Evolutionary conservation across 108 stramenopile genomes (phyloP).

Genomic region (Nannochloropsis salina): DNA sequence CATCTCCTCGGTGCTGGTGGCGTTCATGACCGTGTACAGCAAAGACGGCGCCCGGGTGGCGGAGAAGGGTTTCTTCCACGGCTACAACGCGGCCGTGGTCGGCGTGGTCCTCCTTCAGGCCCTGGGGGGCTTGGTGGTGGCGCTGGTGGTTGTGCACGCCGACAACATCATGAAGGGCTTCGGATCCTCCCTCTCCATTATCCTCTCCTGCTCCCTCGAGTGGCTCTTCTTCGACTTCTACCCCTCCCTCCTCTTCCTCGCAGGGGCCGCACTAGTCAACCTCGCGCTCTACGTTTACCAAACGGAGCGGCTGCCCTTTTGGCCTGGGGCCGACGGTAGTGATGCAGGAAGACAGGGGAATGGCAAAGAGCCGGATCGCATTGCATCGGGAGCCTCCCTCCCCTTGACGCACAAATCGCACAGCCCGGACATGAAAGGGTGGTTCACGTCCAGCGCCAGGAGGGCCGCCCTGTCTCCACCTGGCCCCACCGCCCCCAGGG

Average conservation of each 20-base stretch:
- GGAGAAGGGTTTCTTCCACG: slow-evolving; percentile 76
- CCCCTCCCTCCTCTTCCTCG: slow-evolving; percentile 39
- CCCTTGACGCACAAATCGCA: not conserved
- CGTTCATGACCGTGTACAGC: slow-evolving; percentile 63
- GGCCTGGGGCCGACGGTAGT: not conserved
- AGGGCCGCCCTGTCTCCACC: not conserved
- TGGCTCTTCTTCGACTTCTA: slow-evolving; percentile 77
- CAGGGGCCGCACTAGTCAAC: slow-evolving; percentile 46
- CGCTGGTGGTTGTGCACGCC: slow-evolving; percentile 91
- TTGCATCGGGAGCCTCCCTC: not conserved
- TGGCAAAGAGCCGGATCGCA: not conserved
- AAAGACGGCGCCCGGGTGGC: slow-evolving; percentile 62
- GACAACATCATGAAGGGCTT: slow-evolving; percentile 95
- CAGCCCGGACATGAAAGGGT: not conserved
- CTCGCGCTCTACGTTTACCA: slow-evolving; percentile 48
- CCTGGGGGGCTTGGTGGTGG: slow-evolving; percentile 89
- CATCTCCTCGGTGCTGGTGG: slow-evolving; percentile 73
- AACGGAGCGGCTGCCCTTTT: not conserved
- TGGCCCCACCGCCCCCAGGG: not conserved
- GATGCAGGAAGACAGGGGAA: not conserved
- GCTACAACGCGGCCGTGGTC: slow-evolving; percentile 47
- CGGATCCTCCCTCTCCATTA: slow-evolving; percentile 84
- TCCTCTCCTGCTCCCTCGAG: slow-evolving; percentile 78
- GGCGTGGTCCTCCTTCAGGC: slow-evolving; percentile 65
- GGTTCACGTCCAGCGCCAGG: not conserved